These are phyloP conservation scores for Colletotrichum sublineola DNA, from an alignment of 2,329 filamentous ascomycete genomes.

Conservation along the genomic window DNA sequence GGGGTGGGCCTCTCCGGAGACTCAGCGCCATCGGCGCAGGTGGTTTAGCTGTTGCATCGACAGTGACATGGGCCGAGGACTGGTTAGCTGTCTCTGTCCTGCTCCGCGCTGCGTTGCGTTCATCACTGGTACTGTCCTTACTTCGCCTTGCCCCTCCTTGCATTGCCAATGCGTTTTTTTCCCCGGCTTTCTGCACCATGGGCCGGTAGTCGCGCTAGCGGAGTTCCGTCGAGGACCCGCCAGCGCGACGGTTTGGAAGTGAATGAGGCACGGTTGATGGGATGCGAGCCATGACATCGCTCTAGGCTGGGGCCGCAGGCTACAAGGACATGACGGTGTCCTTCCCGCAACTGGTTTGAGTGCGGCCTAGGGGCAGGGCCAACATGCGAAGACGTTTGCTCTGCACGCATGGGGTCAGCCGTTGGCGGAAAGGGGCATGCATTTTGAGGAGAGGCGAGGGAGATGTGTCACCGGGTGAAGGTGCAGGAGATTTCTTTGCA, in stretches of 20 bases:
- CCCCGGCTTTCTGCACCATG: neutral
- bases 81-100: neutral
- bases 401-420: neutral
- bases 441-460: neutral
- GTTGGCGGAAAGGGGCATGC: neutral
- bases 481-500: neutral
- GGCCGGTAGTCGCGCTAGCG: slow-evolving; percentile 7
- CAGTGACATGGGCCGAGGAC: neutral
- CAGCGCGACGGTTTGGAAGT: neutral
- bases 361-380: neutral
- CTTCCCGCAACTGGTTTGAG: neutral
- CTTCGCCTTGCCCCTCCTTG: neutral
- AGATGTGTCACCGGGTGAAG: neutral
- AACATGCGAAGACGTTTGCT: no score
- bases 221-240: neutral
- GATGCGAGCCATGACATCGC: neutral
- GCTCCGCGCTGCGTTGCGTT: neutral
- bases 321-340: neutral
- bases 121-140: neutral
- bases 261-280: neutral
- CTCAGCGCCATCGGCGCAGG: neutral
- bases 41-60: neutral
- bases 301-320: neutral
- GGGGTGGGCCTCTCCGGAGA: neutral
- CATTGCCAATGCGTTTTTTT: neutral